Evolutionary conservation across 139 green algal genomes (phyloP).

Genomic region (Volvox reticuliferus): DNA sequence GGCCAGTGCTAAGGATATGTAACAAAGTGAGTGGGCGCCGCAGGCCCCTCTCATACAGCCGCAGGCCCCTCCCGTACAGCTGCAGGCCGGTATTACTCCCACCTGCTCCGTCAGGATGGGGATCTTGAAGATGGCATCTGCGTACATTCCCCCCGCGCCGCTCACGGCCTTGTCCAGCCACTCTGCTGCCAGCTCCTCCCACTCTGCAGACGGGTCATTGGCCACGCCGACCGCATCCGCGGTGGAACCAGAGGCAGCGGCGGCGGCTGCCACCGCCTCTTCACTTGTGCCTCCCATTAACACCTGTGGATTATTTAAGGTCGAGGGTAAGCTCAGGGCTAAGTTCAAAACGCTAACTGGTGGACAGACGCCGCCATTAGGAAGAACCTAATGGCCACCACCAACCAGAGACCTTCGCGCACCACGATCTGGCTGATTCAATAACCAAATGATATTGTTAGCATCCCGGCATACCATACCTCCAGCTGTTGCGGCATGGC

Average conservation of each 20-base stretch:
- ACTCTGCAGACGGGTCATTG: constrained; percentile 45
- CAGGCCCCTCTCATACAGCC: no score
- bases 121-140: constrained; percentile 32
- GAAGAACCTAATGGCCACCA: no score
- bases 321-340: no score
- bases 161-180: constrained; percentile 82
- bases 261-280: constrained; percentile 19
- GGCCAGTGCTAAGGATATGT: no score
- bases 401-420: no score
- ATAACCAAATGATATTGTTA: no score
- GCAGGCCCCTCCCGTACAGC: no score
- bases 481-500: constrained; percentile 84
- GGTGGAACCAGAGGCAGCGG: background rate
- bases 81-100: background rate
- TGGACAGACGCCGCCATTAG: no score
- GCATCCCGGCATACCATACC: constrained; percentile 1
- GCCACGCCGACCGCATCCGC: constrained; percentile 6
- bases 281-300: constrained; percentile 19
- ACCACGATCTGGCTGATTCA: no score
- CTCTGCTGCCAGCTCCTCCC: constrained; percentile 77
- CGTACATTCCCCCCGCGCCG: constrained; percentile 43
- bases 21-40: no score
- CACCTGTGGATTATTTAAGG: background rate
- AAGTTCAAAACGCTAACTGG: no score
- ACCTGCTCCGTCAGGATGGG: constrained; percentile 28